Conservation (phyloP, 164 flowering plant species). For the Annona cherimola region DNA sequence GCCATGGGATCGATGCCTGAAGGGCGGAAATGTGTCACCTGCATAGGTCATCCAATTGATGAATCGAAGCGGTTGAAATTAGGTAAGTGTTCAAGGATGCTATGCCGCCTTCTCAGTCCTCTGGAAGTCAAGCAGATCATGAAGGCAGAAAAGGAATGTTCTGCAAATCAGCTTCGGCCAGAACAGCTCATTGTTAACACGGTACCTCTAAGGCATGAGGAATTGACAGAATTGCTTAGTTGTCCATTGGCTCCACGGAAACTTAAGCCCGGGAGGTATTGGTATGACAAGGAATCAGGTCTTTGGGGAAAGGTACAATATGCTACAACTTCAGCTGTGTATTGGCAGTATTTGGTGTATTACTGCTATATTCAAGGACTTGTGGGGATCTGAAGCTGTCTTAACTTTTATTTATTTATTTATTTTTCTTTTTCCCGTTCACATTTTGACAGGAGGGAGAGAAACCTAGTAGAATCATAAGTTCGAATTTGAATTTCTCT, state of each 20-base stretch:
- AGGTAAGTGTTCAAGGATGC: conserved; percentile 71
- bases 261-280: conserved; percentile 89
- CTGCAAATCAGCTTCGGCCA: conserved; percentile 96
- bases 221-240: conserved; percentile 77
- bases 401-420: neutral
- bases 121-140: conserved; percentile 90
- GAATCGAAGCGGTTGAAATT: conserved; percentile 66
- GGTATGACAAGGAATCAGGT: conserved; percentile 99
- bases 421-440: neutral
- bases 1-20: conserved; percentile 99
- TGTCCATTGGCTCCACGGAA: conserved; percentile 80
- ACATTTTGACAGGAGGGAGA: conserved; percentile 69
- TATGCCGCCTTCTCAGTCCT: conserved; percentile 71
- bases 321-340: neutral
- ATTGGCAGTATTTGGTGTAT: neutral
- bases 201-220: conserved; percentile 67
- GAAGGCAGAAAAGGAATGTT: conserved; percentile 93
- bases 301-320: conserved; percentile 87
- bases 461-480: conserved; percentile 76
- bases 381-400: too few relatives aligned
- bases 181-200: conserved; percentile 90
- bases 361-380: neutral
- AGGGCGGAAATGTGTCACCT: conserved; percentile 96
- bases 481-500: conserved; percentile 81
- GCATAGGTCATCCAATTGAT: conserved; percentile 79